Percentiles rank a stretch among this genome's conserved stretches.
phyloP scores from a whole-genome alignment of 139 green algal species.

The Micractinium conductrix region DNA sequence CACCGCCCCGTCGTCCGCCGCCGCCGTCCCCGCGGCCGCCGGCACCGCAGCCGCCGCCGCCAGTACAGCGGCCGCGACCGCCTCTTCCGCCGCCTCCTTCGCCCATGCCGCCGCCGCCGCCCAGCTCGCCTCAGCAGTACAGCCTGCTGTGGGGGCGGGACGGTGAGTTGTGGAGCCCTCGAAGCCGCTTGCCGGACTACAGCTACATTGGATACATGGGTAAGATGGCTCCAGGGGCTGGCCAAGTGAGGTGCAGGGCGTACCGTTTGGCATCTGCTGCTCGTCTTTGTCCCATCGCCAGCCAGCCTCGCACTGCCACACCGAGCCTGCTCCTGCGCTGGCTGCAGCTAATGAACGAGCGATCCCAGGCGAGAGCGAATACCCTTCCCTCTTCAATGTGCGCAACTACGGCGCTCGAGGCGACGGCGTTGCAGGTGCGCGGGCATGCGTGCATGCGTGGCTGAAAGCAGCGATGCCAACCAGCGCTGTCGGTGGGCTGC shows the following conservation, averaged over 20 bases:
- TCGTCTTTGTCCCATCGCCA: not conserved
- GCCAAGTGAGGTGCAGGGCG: not conserved
- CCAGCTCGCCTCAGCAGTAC: not conserved
- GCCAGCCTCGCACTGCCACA: not conserved
- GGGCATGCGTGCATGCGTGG: no score
- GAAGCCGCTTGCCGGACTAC: constrained; percentile 2
- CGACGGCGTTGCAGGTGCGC: not conserved
- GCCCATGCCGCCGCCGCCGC: not conserved
- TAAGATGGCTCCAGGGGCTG: not conserved
- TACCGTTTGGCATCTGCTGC: no score
- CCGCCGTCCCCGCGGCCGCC: not conserved
- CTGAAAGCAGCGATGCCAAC: no score
- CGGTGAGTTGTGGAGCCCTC: constrained; percentile 3
- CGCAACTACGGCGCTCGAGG: not conserved
- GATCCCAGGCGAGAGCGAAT: not conserved
- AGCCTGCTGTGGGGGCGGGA: constrained; percentile 18
- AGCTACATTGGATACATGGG: constrained; percentile 25
- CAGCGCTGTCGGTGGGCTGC: no score
- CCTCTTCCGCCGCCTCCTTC: not conserved
- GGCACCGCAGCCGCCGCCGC: not conserved
- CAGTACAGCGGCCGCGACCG: not conserved
- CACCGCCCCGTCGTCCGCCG: not conserved
- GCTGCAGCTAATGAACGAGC: not conserved
- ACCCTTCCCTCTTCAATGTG: not conserved
- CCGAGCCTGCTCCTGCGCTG: not conserved